Evolutionary conservation across 208 protist genomes (phyloP).

Genomic region (Wallacemonas sp.): DNA sequence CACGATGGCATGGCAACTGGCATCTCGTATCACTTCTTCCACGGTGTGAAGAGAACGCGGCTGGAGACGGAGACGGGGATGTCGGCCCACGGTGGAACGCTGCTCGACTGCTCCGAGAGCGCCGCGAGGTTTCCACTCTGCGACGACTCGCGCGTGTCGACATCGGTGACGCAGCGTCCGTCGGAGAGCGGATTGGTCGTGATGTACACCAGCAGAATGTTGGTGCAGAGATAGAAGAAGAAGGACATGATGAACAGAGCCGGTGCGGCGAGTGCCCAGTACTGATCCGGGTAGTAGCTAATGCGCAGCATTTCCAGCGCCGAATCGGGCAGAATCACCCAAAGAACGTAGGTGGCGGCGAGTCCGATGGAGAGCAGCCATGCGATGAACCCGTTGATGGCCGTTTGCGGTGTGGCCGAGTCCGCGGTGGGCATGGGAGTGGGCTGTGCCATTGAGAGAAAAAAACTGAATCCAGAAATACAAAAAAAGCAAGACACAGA

Average conservation of each 20-base stretch:
- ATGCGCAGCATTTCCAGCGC: conserved; percentile 64
- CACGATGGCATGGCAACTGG: neutral
- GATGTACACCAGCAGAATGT: conserved; percentile 62
- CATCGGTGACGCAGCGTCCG: conserved; percentile 71
- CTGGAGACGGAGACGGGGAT: conserved; percentile 83
- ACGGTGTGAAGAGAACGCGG: conserved; percentile 79
- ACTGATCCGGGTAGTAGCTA: conserved; percentile 90
- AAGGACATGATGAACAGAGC: conserved; percentile 77
- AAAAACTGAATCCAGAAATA: neutral
- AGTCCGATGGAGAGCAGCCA: conserved; percentile 61
- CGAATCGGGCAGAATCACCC: conserved; percentile 63
- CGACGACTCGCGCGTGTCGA: conserved; percentile 55
- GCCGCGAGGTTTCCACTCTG: conserved; percentile 46
- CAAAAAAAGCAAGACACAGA: neutral
- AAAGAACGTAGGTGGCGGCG: conserved; percentile 73
- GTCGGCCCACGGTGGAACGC: conserved; percentile 78
- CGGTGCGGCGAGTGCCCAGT: conserved; percentile 89
- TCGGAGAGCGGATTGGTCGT: conserved; percentile 78
- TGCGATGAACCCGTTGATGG: conserved; percentile 90
- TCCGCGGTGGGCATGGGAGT: neutral
- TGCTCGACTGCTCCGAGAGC: conserved; percentile 47
- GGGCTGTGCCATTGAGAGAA: neutral
- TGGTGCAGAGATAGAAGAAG: conserved; percentile 69
- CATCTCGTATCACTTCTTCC: conserved; percentile 57
- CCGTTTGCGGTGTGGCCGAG: conserved; percentile 45